A percentile compares a stretch with the other conserved stretches of the same genome.
phyloP scores from a whole-genome alignment of 371 early-diverging fungal species.

The Mucor ambiguus region DNA sequence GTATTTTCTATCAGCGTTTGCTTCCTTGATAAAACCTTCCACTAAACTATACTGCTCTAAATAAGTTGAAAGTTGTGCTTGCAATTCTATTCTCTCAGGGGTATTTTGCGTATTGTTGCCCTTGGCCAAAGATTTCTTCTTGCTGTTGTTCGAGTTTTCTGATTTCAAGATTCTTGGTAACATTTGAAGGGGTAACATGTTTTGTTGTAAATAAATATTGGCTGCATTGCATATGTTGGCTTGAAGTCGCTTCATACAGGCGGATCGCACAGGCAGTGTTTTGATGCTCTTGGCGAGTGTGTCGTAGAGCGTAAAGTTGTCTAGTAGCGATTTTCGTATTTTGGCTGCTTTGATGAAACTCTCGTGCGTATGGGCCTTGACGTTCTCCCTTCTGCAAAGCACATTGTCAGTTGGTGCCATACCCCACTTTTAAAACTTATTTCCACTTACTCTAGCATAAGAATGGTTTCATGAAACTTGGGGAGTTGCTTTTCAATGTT shows the following conservation, averaged over 20 bases:
- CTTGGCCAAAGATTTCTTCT: neutral
- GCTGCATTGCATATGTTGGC: slow-evolving; percentile 70
- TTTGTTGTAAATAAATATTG: slow-evolving; percentile 78
- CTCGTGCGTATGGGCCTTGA: slow-evolving; percentile 51
- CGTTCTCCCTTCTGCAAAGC: slow-evolving; percentile 45
- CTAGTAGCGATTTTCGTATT: slow-evolving; percentile 65
- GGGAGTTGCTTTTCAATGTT: slow-evolving; percentile 62
- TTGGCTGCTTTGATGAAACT: slow-evolving; percentile 59
- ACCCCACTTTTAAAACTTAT: neutral
- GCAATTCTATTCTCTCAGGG: slow-evolving; percentile 36
- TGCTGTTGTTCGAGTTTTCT: slow-evolving; percentile 8
- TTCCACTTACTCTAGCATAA: slow-evolving; percentile 60
- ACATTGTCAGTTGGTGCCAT: neutral
- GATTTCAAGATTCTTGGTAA: slow-evolving; percentile 69
- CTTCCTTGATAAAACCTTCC: slow-evolving; percentile 73
- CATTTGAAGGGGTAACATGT: slow-evolving; percentile 88
- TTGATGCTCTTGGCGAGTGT: slow-evolving; percentile 64
- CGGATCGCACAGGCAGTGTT: slow-evolving; percentile 47
- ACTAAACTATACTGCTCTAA: slow-evolving; percentile 72
- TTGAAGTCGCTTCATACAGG: slow-evolving; percentile 65
- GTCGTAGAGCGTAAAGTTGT: slow-evolving; percentile 67
- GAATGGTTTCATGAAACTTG: slow-evolving; percentile 60
- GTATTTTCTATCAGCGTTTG: slow-evolving; percentile 72
- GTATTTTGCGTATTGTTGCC: neutral
- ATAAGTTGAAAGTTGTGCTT: slow-evolving; percentile 66